Conservation (phyloP, 805 yeast genomes). For the Zygosaccharomyces bailii region DNA sequence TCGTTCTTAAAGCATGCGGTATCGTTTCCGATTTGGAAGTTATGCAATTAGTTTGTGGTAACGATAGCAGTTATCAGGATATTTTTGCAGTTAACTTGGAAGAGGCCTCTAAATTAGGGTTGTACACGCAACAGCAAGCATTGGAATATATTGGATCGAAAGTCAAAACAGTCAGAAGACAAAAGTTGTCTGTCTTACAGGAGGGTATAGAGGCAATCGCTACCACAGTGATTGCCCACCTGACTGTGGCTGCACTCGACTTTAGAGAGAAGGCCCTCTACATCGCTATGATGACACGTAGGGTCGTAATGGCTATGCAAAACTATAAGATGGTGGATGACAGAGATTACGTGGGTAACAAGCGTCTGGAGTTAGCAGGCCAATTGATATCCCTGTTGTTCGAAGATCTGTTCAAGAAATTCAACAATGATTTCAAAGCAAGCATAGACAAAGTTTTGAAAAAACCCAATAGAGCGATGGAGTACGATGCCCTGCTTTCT, state of each 20-base stretch:
- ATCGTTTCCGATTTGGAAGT: constrained; percentile 88
- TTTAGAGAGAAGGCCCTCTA: constrained; percentile 93
- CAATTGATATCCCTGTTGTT: constrained; percentile 91
- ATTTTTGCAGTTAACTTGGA: constrained; percentile 89
- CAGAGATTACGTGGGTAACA: constrained; percentile 97
- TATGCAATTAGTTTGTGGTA: constrained; percentile 90
- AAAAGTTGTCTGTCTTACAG: constrained; percentile 74
- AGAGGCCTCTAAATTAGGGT: constrained; percentile 81
- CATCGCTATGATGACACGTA: constrained; percentile 92
- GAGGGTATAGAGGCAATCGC: constrained; percentile 98
- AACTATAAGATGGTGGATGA: constrained; percentile 96
- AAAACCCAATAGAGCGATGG: constrained; percentile 91
- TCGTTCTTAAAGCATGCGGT: constrained; percentile 93
- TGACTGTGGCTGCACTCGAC: constrained; percentile 77
- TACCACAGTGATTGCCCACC: constrained; percentile 92
- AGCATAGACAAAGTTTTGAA: constrained; percentile 90
- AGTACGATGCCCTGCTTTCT: constrained; percentile 87
- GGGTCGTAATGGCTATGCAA: constrained; percentile 93
- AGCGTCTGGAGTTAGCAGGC: constrained; percentile 94
- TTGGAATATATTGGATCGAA: constrained; percentile 84
- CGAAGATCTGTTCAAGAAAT: constrained; percentile 95
- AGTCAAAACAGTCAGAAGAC: constrained; percentile 91
- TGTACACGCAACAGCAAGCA: constrained; percentile 91
- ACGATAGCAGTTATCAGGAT: constrained; percentile 84
- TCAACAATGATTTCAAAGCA: constrained; percentile 90